Evolutionary conservation across 1,139 yeast species (phyloP), one percentile per base, ranked within the genome.

Genomic region (Yamadazyma sp.): DNA sequence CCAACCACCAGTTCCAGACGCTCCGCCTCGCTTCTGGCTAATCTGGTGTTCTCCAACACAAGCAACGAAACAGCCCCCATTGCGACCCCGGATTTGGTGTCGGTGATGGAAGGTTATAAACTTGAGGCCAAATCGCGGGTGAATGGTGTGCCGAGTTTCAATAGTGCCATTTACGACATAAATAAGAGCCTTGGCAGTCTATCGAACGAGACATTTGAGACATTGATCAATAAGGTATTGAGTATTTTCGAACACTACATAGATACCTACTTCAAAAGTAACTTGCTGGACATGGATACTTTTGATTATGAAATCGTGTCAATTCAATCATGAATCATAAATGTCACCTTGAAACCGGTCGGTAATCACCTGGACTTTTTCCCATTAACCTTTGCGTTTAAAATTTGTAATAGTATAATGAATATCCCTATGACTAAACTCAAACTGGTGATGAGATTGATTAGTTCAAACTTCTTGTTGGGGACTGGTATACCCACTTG

Each of bases 241-340:
- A 24, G 28, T 10, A 46, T 48, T 3, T 49, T 44, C 24, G 32
- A 37, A 16, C 50, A 46, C 12, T 40, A 40, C 21, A 33, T 43
- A n/a, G 31, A 43, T 1, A 21, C 24, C 2, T 39, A 24, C 24
- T 37, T 35, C 28, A 26, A 31, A 7, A 6, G 12, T n/a, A 17
- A 13, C 8, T 30, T 39, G n/a, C 17, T 16, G 11, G 43, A 43
- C 24, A 21, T 33, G 16, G 45, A 44, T 12, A 10, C 14, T 15
- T 49, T 34, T 28, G 24, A 27, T 24, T 49, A 46, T 37, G 53
- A 49, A 17, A 43, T 48, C 1, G 35, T 49, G 16, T 47, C 46
- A 45, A 35, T 47, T 33, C 47, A 46, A 23, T 31, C 15, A 15
- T n/a, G n/a, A n/a, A n/a, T n/a, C n/a, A n/a, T n/a, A n/a, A n/a